Base-by-base conservation (phyloP, 148 eudicot species). In the Heliamphora exappendiculata region DNA sequence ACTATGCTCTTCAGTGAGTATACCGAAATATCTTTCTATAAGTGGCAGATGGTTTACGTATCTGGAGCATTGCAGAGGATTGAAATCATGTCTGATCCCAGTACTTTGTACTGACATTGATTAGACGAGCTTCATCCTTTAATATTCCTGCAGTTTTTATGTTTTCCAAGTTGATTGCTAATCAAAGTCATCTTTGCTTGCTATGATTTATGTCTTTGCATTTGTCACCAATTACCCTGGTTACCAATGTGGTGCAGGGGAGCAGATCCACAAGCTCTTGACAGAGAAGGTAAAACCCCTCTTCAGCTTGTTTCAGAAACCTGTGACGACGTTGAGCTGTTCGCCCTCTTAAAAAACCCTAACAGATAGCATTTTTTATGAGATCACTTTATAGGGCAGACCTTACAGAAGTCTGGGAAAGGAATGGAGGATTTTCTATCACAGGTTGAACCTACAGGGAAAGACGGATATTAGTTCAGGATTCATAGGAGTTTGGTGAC, bases 271-370 rank as follows among this genome's bases (percentile, higher is more conserved):
- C 84, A 78, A 57, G 86, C 85, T 24, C 51, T 71, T 72, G 97
- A 89, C 81, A 81, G 54, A 59, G 89, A 87, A 63, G 98, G 97
- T 66, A 90, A 85, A 84, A 84, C 90, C 37, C 86, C 97, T 69
- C 77, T 82, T 70, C 89, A 89, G 78, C 84, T 91, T 67, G 82
- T 84, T 22, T 37, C 60, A 53, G 91, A 90, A 79, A 68, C 78
- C n/a, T 45, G 86, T 34, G 86, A 86, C 17, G 98, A 94, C 72
- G 81, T 85, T 29, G 97, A 90, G 81, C 82, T 94, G 58, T 78
- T 88, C 67, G 82, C 88, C 45, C 91, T 94, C 63, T 77, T 92
- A 54, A 84, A 78, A 85, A 87, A 81, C 47, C 81, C 84, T 20
- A 75, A 78, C 78, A 88, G 93, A 81, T 87, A 87, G 82, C 84